These are phyloP conservation scores for Heterobasidion occidentale DNA, from an alignment of 1,284 basidiomycete genomes.

Conservation along the genomic window DNA sequence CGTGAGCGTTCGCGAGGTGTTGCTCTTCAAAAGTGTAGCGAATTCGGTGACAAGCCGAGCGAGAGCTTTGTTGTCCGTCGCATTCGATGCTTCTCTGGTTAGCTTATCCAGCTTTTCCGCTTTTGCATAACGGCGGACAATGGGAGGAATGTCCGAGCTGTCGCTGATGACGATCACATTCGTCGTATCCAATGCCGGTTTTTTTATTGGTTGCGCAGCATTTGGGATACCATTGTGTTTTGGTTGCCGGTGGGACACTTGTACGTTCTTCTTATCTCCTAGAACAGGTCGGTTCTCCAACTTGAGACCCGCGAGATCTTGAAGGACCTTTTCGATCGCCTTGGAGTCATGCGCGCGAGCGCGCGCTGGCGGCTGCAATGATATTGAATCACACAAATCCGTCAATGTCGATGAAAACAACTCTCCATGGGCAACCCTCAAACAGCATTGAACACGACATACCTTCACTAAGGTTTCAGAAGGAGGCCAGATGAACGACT, in stretches of 20 bases:
- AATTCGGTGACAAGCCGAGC: constrained; percentile 50
- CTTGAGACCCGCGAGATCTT: constrained; percentile 49
- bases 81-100: constrained; percentile 30
- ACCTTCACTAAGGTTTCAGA: constrained; percentile 23
- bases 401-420: background rate
- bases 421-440: background rate
- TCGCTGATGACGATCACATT: constrained; percentile 44
- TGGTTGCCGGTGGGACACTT: constrained; percentile 9
- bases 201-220: background rate
- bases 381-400: background rate
- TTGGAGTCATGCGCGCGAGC: constrained; percentile 15
- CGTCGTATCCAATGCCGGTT: constrained; percentile 16
- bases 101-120: constrained; percentile 44
- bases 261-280: constrained; percentile 40
- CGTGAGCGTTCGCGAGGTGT: constrained; percentile 56
- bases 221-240: constrained; percentile 20
- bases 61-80: constrained; percentile 46
- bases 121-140: constrained; percentile 32
- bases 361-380: background rate
- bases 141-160: constrained; percentile 25
- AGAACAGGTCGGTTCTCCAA: constrained; percentile 39
- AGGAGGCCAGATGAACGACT: constrained; percentile 66
- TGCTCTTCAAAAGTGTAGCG: constrained; percentile 46
- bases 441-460: background rate
- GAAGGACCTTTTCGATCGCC: constrained; percentile 45